A percentile compares a stretch with the other conserved stretches of the same genome.
These are phyloP conservation scores for Colletotrichum sp. DNA, from an alignment of 2,329 filamentous ascomycete species.

Conservation along the genomic window DNA sequence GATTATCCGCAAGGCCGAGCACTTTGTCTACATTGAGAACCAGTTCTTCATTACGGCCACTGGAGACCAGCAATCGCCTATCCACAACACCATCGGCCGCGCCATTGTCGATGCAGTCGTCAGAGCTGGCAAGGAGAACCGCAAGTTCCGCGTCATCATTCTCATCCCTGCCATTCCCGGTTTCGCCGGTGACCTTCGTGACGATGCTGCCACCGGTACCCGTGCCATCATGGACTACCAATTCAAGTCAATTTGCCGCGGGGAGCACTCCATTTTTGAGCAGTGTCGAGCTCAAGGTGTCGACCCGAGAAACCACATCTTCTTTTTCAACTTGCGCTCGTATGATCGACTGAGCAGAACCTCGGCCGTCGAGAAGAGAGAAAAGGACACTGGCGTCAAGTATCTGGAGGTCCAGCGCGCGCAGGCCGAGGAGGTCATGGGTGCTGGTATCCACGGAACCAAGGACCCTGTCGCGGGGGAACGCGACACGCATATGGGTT, in stretches of 20 bases:
- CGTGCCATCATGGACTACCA: slow-evolving; percentile 98
- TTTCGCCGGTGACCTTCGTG: slow-evolving; percentile 88
- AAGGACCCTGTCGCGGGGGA: slow-evolving; percentile 47
- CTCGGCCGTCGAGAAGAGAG: slow-evolving; percentile 72
- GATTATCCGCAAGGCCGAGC: slow-evolving; percentile 84
- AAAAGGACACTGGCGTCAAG: slow-evolving; percentile 80
- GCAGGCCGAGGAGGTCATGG: slow-evolving; percentile 88
- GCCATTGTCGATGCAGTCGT: slow-evolving; percentile 93
- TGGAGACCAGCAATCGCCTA: slow-evolving; percentile 82
- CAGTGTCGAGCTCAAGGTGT: slow-evolving; percentile 75
- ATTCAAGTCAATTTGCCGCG: slow-evolving; percentile 93
- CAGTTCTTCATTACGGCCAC: slow-evolving; percentile 99
- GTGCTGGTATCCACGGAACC: slow-evolving; percentile 69
- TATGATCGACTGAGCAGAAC: slow-evolving; percentile 94
- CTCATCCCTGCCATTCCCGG: slow-evolving; percentile 91
- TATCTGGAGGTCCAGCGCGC: slow-evolving; percentile 89
- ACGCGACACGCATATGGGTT: slow-evolving; percentile 55
- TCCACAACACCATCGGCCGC: slow-evolving; percentile 86
- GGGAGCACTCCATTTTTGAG: slow-evolving; percentile 88
- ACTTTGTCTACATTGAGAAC: slow-evolving; percentile 97
- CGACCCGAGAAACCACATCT: slow-evolving; percentile 81
- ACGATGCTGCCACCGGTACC: slow-evolving; percentile 84
- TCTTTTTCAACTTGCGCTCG: slow-evolving; percentile 90
- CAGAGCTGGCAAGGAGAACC: slow-evolving; percentile 77
- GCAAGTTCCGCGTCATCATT: slow-evolving; percentile 91